These are phyloP conservation scores for Metschnikowia rubicola DNA, from an alignment of 805 yeast species.

Conservation along the genomic window DNA sequence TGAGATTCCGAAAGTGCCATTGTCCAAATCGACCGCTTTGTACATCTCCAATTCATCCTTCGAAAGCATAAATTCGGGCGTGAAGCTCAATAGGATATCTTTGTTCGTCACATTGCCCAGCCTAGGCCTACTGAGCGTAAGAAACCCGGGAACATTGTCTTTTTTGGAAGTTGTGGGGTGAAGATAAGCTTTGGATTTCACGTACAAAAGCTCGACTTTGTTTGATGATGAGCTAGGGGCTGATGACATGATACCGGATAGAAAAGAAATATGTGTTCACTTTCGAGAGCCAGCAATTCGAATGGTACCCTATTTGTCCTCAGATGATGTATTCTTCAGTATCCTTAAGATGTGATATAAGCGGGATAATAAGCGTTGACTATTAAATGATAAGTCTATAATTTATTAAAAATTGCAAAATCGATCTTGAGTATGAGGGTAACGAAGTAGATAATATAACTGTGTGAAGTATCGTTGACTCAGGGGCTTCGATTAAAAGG, in stretches of 20 bases:
- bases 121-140: constrained; percentile 58
- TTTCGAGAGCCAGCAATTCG: no score
- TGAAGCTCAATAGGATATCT: constrained; percentile 64
- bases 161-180: constrained; percentile 73
- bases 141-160: constrained; percentile 79
- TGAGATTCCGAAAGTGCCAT: constrained; percentile 19
- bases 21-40: constrained; percentile 46
- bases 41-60: constrained; percentile 44
- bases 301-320: no score
- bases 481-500: no score
- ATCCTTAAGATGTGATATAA: no score
- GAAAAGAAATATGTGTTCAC: no score
- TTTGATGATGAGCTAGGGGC: neutral
- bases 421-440: no score
- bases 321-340: no score
- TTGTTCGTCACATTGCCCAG: constrained; percentile 41
- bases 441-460: no score
- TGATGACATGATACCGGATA: neutral
- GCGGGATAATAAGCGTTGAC: no score
- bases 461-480: no score
- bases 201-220: constrained; percentile 41
- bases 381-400: no score
- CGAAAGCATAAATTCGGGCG: constrained; percentile 54
- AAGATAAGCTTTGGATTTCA: constrained; percentile 70
- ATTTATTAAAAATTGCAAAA: no score